Conservation (phyloP, 805 yeast genomes). For the Scheffersomyces spartinae region DNA sequence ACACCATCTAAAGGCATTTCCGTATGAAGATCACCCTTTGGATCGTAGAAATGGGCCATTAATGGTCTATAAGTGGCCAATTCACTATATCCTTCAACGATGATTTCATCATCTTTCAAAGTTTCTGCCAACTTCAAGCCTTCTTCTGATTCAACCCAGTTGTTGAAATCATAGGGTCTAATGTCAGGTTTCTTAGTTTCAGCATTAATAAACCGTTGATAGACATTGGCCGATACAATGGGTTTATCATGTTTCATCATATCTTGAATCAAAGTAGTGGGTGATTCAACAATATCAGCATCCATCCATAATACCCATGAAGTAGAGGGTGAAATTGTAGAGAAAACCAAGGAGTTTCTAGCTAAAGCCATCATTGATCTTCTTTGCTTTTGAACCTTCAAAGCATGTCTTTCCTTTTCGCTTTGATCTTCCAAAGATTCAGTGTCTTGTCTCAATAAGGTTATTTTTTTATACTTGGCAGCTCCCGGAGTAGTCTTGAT, state of each 20-base stretch:
- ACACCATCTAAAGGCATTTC: constrained; percentile 92
- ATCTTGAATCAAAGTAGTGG: constrained; percentile 74
- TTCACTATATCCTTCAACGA: constrained; percentile 91
- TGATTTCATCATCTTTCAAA: constrained; percentile 79
- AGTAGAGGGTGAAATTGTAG: constrained; percentile 80
- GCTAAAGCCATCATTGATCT: constrained; percentile 89
- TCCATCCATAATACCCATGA: constrained; percentile 97
- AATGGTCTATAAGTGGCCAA: constrained; percentile 88
- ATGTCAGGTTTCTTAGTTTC: constrained; percentile 40
- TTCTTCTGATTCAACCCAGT: constrained; percentile 82
- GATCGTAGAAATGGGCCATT: constrained; percentile 81
- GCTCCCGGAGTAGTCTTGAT: constrained; percentile 61
- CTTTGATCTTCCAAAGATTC: constrained; percentile 60
- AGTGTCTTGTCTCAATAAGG: constrained; percentile 84
- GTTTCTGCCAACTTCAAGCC: constrained; percentile 64
- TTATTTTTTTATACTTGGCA: constrained; percentile 61
- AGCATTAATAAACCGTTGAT: constrained; percentile 60
- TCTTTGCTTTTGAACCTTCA: constrained; percentile 76
- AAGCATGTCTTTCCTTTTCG: constrained; percentile 88
- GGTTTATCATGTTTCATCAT: constrained; percentile 78
- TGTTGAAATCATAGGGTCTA: constrained; percentile 91
- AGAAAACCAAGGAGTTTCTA: constrained; percentile 80
- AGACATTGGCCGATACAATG: constrained; percentile 85
- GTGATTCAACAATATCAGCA: constrained; percentile 87
- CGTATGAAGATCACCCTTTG: constrained; percentile 45